A percentile compares a stretch with the other conserved stretches of the same genome.
Conservation (phyloP, 2,329 filamentous ascomycete genomes). For the Pestalotiopsis sp. region DNA sequence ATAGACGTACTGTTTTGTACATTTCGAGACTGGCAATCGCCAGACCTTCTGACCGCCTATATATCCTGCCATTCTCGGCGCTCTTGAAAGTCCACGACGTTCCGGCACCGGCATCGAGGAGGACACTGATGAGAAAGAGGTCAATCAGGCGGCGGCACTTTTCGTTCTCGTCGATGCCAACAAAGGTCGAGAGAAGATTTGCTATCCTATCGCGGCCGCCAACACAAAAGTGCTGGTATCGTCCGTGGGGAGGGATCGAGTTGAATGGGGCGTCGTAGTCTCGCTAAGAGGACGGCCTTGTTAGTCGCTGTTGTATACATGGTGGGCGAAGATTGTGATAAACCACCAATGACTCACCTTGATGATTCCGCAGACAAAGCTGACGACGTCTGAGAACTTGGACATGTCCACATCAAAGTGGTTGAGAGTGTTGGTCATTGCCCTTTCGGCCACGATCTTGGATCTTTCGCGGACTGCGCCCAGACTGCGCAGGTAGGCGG, state of each 20-base stretch:
- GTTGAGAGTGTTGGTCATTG: conserved; percentile 73
- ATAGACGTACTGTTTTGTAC: conserved; percentile 72
- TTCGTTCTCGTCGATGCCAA: conserved; percentile 69
- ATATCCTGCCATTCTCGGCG: conserved; percentile 39
- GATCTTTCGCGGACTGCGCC: conserved; percentile 83
- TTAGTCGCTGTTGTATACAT: background rate
- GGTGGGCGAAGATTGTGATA: background rate
- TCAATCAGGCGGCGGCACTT: conserved; percentile 76
- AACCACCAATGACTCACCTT: conserved; percentile 63
- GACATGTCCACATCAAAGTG: conserved; percentile 88
- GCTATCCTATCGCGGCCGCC: conserved; percentile 69
- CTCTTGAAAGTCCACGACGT: conserved; percentile 92
- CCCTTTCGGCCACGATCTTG: conserved; percentile 74
- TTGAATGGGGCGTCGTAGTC: conserved; percentile 44
- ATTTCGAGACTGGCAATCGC: conserved; percentile 76
- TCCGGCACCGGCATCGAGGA: conserved; percentile 87
- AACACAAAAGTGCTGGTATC: conserved; percentile 84
- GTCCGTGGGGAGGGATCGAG: conserved; percentile 80
- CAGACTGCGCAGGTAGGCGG: conserved; percentile 85
- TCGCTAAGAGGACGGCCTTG: conserved; percentile 22
- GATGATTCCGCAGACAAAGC: conserved; percentile 90
- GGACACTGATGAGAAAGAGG: conserved; percentile 77
- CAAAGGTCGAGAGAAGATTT: conserved; percentile 33
- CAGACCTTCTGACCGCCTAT: conserved; percentile 25
- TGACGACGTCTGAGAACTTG: conserved; percentile 82